phyloP scores from a whole-genome alignment of 345 rosid species.

The Aegle marmelos region DNA sequence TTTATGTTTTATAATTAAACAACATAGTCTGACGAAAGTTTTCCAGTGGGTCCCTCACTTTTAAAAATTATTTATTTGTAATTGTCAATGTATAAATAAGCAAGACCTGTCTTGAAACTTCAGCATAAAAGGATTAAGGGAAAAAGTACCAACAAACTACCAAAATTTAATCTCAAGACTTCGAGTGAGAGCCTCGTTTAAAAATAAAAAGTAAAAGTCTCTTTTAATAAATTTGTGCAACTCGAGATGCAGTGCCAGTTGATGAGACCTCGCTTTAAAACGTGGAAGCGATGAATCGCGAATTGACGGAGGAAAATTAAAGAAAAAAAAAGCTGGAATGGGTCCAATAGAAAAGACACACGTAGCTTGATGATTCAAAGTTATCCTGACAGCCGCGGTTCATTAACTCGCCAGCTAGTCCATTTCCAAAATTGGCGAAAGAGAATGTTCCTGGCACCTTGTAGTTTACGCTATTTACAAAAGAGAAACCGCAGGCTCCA shows the following conservation, averaged over 20 bases:
- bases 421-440: neutral
- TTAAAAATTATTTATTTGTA: no score
- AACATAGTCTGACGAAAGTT: neutral
- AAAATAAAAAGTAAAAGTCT: no score
- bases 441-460: neutral
- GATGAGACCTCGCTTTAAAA: neutral
- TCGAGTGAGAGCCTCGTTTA: neutral
- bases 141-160: neutral
- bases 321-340: neutral
- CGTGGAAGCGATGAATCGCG: no score
- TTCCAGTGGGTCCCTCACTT: neutral
- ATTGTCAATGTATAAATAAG: no score
- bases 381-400: neutral
- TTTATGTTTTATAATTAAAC: no score
- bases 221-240: no score
- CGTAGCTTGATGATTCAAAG: neutral
- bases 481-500: neutral
- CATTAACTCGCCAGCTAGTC: neutral
- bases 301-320: no score
- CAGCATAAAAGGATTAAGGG: neutral
- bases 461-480: neutral
- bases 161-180: neutral
- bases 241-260: neutral
- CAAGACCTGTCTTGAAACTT: no score
- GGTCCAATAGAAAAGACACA: neutral